Conservation (phyloP, 2,329 filamentous ascomycete species). For the Fusarium fracticaudum region DNA sequence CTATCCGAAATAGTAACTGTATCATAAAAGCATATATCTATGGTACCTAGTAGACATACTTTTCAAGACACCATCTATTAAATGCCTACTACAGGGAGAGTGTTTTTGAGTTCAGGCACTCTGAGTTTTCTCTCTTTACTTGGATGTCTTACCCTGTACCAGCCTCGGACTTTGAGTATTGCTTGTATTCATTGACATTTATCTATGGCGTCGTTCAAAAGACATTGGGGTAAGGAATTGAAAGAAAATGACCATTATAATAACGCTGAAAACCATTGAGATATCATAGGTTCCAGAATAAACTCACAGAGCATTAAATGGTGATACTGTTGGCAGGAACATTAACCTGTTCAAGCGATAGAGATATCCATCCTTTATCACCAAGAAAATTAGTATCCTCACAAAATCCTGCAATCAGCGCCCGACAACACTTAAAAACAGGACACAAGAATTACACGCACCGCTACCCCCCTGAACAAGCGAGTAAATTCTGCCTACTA, state of each 20-base stretch:
- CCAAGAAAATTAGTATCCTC: slow-evolving; percentile 10
- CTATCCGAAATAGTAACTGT: background rate
- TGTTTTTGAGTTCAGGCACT: background rate
- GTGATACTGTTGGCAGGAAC: background rate
- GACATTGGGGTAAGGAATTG: background rate
- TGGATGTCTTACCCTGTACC: background rate
- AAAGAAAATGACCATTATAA: too few relatives aligned
- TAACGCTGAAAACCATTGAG: background rate
- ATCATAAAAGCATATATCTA: background rate
- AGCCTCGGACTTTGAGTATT: background rate
- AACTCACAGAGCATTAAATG: background rate
- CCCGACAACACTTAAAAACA: background rate
- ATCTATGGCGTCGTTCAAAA: background rate
- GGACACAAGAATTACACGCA: background rate
- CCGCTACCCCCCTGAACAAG: background rate
- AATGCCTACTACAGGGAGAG: background rate
- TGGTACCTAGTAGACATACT: background rate
- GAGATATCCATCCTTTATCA: background rate
- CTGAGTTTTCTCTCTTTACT: too few relatives aligned
- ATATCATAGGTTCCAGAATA: background rate
- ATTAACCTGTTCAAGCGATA: background rate
- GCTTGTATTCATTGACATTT: background rate
- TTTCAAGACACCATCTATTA: background rate
- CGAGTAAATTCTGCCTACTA: background rate
- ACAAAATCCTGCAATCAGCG: background rate